These are phyloP conservation scores for Bipolaris cookei DNA, from an alignment of 2,329 filamentous ascomycete genomes.

Conservation along the genomic window DNA sequence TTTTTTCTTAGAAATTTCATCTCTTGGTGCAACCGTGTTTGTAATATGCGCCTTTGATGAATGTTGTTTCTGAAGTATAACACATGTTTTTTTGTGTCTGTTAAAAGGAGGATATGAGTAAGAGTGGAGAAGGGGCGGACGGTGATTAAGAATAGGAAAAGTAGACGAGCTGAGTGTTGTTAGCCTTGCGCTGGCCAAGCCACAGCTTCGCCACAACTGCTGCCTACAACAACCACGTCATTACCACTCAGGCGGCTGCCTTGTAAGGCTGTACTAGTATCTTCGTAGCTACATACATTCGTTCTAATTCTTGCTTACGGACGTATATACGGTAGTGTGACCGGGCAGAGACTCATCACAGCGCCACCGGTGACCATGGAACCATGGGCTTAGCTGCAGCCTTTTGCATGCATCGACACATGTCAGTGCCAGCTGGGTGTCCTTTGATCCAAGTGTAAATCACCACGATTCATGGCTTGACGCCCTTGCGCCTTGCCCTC, in stretches of 20 bases:
- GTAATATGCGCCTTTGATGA: no score
- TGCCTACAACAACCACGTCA: neutral
- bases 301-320: no score
- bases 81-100: no score
- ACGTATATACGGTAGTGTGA: no score
- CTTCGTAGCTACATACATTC: no score
- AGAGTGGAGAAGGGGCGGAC: neutral
- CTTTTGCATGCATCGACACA: neutral
- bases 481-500: neutral
- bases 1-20: neutral
- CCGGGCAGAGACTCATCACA: neutral
- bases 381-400: neutral
- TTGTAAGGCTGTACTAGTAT: neutral
- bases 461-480: neutral
- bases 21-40: neutral
- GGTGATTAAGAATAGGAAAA: neutral
- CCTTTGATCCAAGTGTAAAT: neutral
- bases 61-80: no score
- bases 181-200: neutral
- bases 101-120: no score
- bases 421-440: neutral
- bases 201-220: conserved; percentile 3
- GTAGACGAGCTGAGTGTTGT: neutral
- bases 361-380: neutral
- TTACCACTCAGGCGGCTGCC: neutral